A percentile compares a stretch with the other conserved stretches of the same genome.
Conservation (phyloP, 345 rosid genomes). For the Schrenkiella parvula region DNA sequence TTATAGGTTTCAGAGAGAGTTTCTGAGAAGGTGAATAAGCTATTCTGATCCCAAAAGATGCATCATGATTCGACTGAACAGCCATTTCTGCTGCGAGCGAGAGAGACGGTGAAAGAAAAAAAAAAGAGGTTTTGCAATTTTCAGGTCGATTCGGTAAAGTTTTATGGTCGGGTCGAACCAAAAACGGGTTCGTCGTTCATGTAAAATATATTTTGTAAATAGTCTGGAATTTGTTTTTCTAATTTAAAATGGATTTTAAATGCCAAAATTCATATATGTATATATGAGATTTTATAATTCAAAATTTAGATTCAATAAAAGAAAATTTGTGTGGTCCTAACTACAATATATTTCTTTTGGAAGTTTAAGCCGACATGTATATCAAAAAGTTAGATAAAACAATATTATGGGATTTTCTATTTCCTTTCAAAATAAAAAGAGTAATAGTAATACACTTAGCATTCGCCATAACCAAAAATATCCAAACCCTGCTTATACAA, state of each 20-base stretch:
- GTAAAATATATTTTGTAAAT: not conserved
- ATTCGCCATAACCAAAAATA: not conserved
- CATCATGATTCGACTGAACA: constrained; percentile 24
- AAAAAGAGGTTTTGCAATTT: constrained; percentile 2
- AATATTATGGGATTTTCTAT: not conserved
- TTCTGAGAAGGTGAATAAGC: constrained; percentile 22
- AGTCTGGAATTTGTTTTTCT: too few species aligned
- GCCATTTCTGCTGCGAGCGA: constrained; percentile 29
- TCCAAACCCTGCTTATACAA: not conserved
- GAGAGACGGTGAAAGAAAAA: not conserved
- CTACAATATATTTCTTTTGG: not conserved
- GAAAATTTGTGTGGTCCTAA: not conserved
- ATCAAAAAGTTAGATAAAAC: not conserved
- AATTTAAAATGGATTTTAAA: too few species aligned
- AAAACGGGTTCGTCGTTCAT: not conserved
- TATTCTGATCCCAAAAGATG: constrained; percentile 25
- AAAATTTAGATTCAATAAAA: too few species aligned
- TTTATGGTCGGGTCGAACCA: not conserved
- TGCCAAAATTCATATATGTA: too few species aligned
- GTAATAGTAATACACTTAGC: not conserved
- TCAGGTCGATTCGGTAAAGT: not conserved
- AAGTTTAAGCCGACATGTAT: not conserved
- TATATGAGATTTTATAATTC: too few species aligned
- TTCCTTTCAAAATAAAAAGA: not conserved
- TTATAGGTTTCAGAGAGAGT: constrained; percentile 26